Evolutionary conservation across 2,329 filamentous ascomycete species (phyloP).

Genomic region (Claviceps arundinis): DNA sequence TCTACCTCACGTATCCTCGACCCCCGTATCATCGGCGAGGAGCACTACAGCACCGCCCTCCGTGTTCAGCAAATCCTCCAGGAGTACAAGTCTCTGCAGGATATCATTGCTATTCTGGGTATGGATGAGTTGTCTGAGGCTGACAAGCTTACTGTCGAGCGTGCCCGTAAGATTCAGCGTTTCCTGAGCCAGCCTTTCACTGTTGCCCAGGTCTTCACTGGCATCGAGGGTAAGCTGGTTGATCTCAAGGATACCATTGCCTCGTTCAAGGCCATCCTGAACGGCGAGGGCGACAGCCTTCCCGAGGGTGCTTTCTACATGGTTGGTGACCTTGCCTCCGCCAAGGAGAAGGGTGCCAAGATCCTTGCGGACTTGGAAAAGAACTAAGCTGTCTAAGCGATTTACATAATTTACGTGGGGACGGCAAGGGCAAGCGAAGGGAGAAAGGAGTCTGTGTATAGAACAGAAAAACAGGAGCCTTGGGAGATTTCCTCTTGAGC

Average conservation of each 20-base stretch:
- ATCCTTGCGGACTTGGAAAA: slow-evolving; percentile 89
- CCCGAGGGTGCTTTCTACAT: slow-evolving; percentile 95
- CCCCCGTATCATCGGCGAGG: slow-evolving; percentile 93
- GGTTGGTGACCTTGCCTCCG: slow-evolving; percentile 91
- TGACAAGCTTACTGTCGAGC: slow-evolving; percentile 99
- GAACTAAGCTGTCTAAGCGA: slow-evolving; percentile 27
- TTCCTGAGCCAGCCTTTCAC: slow-evolving; percentile 99
- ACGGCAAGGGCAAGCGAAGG: slow-evolving; percentile 13
- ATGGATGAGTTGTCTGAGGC: slow-evolving; percentile 99
- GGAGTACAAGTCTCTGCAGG: slow-evolving; percentile 99
- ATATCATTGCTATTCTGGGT: slow-evolving; percentile 99
- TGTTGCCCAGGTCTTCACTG: slow-evolving; percentile 69
- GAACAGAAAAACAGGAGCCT: slow-evolving; percentile 40
- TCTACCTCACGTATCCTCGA: slow-evolving; percentile 99
- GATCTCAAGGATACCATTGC: slow-evolving; percentile 97
- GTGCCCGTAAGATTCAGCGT: slow-evolving; percentile 99
- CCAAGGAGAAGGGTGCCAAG: slow-evolving; percentile 97
- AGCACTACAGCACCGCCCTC: slow-evolving; percentile 92
- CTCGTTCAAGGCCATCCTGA: slow-evolving; percentile 95
- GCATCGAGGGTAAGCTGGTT: slow-evolving; percentile 92
- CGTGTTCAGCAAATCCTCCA: slow-evolving; percentile 98
- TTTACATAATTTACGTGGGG: slow-evolving; percentile 22
- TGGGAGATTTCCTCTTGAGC: slow-evolving; percentile 34
- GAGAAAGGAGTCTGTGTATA: slow-evolving; percentile 39
- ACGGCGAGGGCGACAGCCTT: slow-evolving; percentile 88